phyloP scores from a whole-genome alignment of 139 green algal species.

The Pleodorina starrii region DNA sequence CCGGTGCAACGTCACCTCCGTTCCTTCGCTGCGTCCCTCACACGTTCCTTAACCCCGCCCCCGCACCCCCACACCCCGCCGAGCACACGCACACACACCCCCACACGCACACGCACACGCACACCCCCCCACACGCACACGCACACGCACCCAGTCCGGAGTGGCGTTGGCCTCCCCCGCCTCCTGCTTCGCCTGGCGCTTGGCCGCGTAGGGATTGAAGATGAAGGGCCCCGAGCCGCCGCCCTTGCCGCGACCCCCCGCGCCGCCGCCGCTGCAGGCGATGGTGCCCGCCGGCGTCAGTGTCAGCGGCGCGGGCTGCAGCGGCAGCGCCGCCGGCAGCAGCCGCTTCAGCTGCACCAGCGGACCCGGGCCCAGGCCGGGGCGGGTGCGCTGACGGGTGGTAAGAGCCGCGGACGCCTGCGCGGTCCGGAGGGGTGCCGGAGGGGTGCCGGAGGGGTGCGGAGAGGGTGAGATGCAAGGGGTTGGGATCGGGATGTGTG shows the following conservation, averaged over 20 bases:
- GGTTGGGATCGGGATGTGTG: too few relatives aligned
- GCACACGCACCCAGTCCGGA: slow-evolving; percentile 1
- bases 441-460: background rate
- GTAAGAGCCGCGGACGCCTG: slow-evolving; percentile 48
- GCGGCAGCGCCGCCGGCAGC: slow-evolving; percentile 37
- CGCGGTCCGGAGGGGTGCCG: background rate
- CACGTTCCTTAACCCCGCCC: too few relatives aligned
- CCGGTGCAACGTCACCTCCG: too few relatives aligned
- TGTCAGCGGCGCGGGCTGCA: slow-evolving; percentile 21
- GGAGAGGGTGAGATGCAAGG: too few relatives aligned
- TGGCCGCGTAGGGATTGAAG: slow-evolving; percentile 77
- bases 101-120: too few relatives aligned
- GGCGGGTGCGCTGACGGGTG: slow-evolving; percentile 32
- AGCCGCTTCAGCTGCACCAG: slow-evolving; percentile 49
- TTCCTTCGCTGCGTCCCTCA: too few relatives aligned
- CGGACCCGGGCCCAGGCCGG: slow-evolving; percentile 60
- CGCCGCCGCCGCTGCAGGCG: background rate
- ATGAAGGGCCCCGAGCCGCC: slow-evolving; percentile 73
- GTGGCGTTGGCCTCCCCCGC: slow-evolving; percentile 19
- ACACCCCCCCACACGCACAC: background rate
- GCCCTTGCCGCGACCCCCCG: background rate
- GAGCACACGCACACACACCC: too few relatives aligned
- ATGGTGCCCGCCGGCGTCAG: slow-evolving; percentile 12
- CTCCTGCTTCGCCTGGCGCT: slow-evolving; percentile 47
- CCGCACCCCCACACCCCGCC: too few relatives aligned